Percentiles rank a stretch among this genome's conserved stretches.
These are phyloP conservation scores for Rhodamnia rubescens DNA, from an alignment of 345 rosid genomes.

Conservation along the genomic window DNA sequence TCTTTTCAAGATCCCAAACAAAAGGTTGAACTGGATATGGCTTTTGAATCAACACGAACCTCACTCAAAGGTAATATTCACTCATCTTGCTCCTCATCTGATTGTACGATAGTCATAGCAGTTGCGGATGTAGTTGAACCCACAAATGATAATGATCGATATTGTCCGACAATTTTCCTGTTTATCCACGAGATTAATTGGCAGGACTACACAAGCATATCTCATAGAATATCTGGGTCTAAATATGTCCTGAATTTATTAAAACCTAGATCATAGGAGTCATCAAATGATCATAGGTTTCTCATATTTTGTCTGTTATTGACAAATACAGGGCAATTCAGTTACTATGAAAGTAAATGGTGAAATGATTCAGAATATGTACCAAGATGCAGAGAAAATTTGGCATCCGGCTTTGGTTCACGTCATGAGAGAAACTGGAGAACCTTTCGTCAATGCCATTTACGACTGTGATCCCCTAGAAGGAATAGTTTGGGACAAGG, in stretches of 20 bases:
- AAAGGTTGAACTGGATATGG: conserved; percentile 69
- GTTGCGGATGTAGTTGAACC: not conserved
- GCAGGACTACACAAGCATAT: not conserved
- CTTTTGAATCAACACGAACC: conserved; percentile 66
- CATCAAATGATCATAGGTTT: not conserved
- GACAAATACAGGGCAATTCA: conserved; percentile 33
- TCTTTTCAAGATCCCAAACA: conserved; percentile 41
- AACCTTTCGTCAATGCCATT: conserved; percentile 60
- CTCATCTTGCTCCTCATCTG: not conserved
- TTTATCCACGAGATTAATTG: not conserved
- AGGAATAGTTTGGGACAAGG: conserved; percentile 32
- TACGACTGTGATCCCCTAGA: conserved; percentile 57
- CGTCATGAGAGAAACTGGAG: conserved; percentile 47
- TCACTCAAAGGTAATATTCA: conserved; percentile 28
- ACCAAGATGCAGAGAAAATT: conserved; percentile 40
- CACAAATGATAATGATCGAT: not conserved
- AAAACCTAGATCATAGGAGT: not conserved
- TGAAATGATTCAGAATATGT: conserved; percentile 41
- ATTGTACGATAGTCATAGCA: not conserved
- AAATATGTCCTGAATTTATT: not conserved
- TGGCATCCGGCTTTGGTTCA: conserved; percentile 55
- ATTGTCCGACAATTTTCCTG: not conserved
- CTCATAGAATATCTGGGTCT: not conserved
- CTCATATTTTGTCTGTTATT: not conserved
- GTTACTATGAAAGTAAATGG: conserved; percentile 41